Conservation (phyloP, 768 basidiomycete genomes). For the Lactarius deliciosus region DNA sequence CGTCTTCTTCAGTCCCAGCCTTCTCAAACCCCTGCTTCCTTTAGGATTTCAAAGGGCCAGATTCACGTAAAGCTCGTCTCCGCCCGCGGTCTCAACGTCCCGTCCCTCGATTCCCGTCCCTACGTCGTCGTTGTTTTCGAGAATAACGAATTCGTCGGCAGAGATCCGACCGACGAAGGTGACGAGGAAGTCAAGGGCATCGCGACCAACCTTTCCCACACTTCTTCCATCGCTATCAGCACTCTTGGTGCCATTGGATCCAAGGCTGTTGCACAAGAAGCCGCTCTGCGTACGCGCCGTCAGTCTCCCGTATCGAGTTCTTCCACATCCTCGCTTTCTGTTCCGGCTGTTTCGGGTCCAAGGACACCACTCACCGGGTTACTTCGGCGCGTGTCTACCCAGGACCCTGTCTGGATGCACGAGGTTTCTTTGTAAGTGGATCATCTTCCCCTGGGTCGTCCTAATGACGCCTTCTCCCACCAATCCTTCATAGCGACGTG, state of each 20-base stretch:
- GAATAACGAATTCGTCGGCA: constrained; percentile 95
- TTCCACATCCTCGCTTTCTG: constrained; percentile 27
- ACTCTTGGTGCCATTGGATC: constrained; percentile 62
- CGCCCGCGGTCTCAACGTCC: constrained; percentile 79
- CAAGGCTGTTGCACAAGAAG: constrained; percentile 41
- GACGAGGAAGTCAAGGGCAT: constrained; percentile 89
- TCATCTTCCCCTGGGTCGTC: constrained; percentile 16
- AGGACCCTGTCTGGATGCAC: constrained; percentile 99
- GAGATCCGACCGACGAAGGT: constrained; percentile 81
- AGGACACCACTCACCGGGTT: constrained; percentile 42
- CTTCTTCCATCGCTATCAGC: constrained; percentile 61
- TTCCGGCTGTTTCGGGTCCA: constrained; percentile 30
- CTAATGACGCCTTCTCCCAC: constrained; percentile 4
- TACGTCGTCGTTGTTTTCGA: constrained; percentile 99
- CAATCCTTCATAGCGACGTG: constrained; percentile 68
- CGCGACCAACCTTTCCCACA: constrained; percentile 55
- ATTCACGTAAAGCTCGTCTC: constrained; percentile 96
- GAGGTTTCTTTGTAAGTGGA: constrained; percentile 93
- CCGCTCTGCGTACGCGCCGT: constrained; percentile 21
- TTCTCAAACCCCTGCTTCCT: constrained; percentile 31
- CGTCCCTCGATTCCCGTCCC: constrained; percentile 63
- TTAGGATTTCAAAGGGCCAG: constrained; percentile 59
- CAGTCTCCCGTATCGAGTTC: constrained; percentile 22
- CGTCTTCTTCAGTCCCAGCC: constrained; percentile 35
- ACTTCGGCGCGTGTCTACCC: constrained; percentile 57